These are phyloP conservation scores for Hygrocybe coccinea DNA, from an alignment of 768 basidiomycete species.

Conservation along the genomic window DNA sequence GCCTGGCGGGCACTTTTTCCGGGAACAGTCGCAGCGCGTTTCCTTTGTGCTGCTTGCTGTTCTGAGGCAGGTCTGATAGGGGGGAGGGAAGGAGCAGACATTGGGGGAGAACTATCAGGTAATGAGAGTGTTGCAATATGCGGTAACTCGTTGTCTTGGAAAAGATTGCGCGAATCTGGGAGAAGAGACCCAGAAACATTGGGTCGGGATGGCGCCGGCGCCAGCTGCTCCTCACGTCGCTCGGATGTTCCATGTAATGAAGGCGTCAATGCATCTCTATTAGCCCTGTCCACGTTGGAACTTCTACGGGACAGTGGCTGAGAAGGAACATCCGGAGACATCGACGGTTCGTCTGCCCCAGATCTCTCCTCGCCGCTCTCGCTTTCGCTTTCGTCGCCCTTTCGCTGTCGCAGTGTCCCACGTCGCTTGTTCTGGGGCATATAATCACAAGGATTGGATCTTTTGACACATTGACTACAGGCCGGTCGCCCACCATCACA, in stretches of 20 bases:
- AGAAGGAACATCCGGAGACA: conserved; percentile 54
- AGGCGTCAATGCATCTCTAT: conserved; percentile 35
- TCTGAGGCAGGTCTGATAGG: conserved; percentile 64
- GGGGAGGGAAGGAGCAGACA: conserved; percentile 61
- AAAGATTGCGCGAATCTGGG: conserved; percentile 40
- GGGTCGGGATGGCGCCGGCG: conserved; percentile 34
- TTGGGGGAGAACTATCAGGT: conserved; percentile 53
- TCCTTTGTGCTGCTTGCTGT: conserved; percentile 62
- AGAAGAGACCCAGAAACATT: conserved; percentile 15
- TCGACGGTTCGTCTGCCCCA: conserved; percentile 44
- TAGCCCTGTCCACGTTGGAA: conserved; percentile 44
- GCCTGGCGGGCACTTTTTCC: conserved; percentile 54
- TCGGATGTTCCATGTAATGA: conserved; percentile 40
- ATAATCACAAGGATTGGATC: conserved; percentile 75
- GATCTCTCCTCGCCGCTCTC: conserved; percentile 61
- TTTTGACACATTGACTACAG: conserved; percentile 76
- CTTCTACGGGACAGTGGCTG: conserved; percentile 45
- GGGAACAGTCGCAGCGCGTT: conserved; percentile 64
- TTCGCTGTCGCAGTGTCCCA: conserved; percentile 51
- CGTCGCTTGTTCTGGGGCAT: conserved; percentile 74
- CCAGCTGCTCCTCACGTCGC: conserved; percentile 13
- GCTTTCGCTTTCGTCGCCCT: conserved; percentile 64
- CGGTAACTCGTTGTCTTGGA: conserved; percentile 61
- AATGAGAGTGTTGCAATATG: conserved; percentile 67
- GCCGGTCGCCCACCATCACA: conserved; percentile 83